phyloP scores from a whole-genome alignment of 169 alveolate species.

The Plasmodium yoelii region DNA sequence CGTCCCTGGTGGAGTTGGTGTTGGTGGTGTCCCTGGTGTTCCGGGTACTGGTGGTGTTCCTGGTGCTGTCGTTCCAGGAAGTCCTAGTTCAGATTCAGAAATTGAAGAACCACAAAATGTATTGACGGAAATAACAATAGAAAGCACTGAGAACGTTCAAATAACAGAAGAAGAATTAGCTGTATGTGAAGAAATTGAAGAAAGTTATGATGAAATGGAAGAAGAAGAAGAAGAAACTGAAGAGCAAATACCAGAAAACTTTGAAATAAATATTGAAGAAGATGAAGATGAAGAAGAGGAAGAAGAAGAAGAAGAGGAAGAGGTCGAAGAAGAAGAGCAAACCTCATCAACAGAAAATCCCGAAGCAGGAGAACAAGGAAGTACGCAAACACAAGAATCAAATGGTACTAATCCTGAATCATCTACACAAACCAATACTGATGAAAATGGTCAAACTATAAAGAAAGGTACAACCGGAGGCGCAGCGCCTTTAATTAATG shows the following conservation, averaged over 20 bases:
- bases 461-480: too few species aligned
- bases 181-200: constrained; percentile 2
- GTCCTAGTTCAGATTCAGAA: too few species aligned
- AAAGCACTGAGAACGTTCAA: neutral
- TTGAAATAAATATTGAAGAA: neutral
- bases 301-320: constrained; percentile 8
- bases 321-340: constrained; percentile 1
- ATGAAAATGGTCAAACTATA: too few species aligned
- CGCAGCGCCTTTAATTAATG: too few species aligned
- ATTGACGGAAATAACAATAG: too few species aligned
- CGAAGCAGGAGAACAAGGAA: neutral
- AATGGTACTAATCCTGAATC: neutral
- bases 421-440: too few species aligned
- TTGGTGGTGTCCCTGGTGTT: too few species aligned
- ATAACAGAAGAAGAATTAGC: constrained; percentile 8
- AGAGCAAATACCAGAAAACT: neutral
- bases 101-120: too few species aligned
- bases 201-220: neutral
- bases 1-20: too few species aligned
- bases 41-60: too few species aligned
- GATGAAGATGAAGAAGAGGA: constrained; percentile 6
- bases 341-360: neutral
- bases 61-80: too few species aligned
- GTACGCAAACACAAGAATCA: neutral
- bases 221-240: neutral